Base-by-base conservation (phyloP, 768 basidiomycete genomes). In the Hypholoma sublateritium region DNA sequence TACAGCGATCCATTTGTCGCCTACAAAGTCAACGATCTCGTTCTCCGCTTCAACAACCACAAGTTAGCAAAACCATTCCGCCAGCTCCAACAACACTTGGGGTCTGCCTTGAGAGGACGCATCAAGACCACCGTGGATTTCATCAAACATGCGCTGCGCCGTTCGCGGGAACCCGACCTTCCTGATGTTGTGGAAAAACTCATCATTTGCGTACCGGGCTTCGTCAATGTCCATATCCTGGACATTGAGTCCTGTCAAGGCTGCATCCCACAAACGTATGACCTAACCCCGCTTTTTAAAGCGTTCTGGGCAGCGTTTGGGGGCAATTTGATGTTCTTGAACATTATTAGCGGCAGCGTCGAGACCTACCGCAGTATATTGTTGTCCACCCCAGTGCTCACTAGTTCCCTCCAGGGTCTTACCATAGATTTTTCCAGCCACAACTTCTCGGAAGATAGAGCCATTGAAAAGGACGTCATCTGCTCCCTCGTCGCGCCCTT, bases 341-440 rank as follows among this genome's bases (percentile, higher is more conserved):
- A n/a, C 17, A 11, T 48, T n/a, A 11, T 48, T n/a, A 17, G 19
- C 17, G 47, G 24, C 2, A 22, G 32, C 5, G 17, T 24, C 2
- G 24, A 48, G 17, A 34, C 16, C n/a, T 28, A 48, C 24, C 19
- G 21, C 8, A 28, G n/a, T 9, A 13, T 48, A 9, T 9, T 48
- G 6, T 13, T 25, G 14, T 70, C 75, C 4, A 53, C 64, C 17
- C 74, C 77, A 5, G 32, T 55, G n/a, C 63, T 75, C 22, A 62
- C 59, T 5, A 65, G 67, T 9, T 8, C 17, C 4, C 64, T 79
- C 25, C 62, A 69, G 57, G 67, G 72, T n/a, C 65, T 81, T 22
- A 64, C 69, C 19, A 46, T 81, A 28, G 77, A 78, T 54, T 73
- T 80, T 49, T 71, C 72, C 1, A 63, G 73, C 43, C 70, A 73